A percentile compares a stretch with the other conserved stretches of the same genome.
phyloP scores from a whole-genome alignment of 139 green algal genomes.

The Astrephomene gubernaculifera region DNA sequence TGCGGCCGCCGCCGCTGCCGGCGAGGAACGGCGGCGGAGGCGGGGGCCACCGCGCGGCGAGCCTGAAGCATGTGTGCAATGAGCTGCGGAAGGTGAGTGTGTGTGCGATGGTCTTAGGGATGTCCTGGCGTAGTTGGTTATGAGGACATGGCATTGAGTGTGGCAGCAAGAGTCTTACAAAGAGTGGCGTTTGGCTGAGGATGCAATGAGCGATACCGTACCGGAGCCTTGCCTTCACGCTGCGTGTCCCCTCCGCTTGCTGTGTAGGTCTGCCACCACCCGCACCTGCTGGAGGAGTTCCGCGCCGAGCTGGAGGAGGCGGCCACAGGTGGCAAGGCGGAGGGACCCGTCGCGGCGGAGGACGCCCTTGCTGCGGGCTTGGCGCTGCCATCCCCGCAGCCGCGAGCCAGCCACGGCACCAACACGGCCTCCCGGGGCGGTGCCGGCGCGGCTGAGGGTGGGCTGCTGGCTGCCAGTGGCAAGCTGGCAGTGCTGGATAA shows the following conservation, averaged over 20 bases:
- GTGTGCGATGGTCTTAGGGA: too few species aligned
- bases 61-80: constrained; percentile 62
- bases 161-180: too few species aligned
- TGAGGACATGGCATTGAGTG: too few species aligned
- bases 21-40: too few species aligned
- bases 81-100: constrained; percentile 65
- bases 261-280: constrained; percentile 65
- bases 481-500: constrained; percentile 78
- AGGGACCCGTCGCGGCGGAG: not conserved
- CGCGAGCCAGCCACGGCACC: not conserved
- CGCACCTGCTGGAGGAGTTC: constrained; percentile 64
- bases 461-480: constrained; percentile 65
- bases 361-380: not conserved
- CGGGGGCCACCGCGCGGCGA: constrained; percentile 44
- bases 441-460: not conserved
- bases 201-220: too few species aligned
- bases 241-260: too few species aligned
- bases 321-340: not conserved
- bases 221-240: too few species aligned
- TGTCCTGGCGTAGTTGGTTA: too few species aligned
- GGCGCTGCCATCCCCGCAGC: not conserved
- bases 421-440: not conserved
- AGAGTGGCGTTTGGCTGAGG: too few species aligned
- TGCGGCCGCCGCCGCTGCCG: constrained; percentile 58
- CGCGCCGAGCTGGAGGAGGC: constrained; percentile 41